These are phyloP conservation scores for Cordyceps javanica DNA, from an alignment of 2,329 filamentous ascomycete species.

Conservation along the genomic window DNA sequence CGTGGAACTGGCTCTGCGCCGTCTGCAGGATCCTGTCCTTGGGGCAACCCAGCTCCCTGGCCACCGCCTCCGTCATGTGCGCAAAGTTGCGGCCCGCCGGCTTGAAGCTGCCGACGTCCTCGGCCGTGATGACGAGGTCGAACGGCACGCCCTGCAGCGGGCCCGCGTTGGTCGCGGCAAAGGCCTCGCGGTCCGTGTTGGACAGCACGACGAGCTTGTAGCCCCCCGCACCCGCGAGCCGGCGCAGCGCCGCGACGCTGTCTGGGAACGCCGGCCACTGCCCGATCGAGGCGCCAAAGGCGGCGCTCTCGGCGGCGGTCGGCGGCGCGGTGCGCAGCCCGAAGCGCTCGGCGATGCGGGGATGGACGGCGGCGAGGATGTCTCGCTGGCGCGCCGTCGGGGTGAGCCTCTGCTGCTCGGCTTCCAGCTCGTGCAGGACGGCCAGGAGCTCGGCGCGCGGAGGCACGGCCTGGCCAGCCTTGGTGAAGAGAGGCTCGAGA, in stretches of 20 bases:
- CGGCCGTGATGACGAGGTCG: conserved; percentile 59
- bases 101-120: conserved; percentile 68
- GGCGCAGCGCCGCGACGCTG: conserved; percentile 46
- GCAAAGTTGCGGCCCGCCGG: conserved; percentile 60
- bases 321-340: conserved; percentile 25
- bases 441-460: conserved; percentile 34
- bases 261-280: conserved; percentile 55
- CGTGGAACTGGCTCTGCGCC: conserved; percentile 64
- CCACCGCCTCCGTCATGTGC: conserved; percentile 51
- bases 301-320: conserved; percentile 32
- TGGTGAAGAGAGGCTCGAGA: conserved; percentile 42
- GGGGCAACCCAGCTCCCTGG: conserved; percentile 48
- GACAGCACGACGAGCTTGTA: conserved; percentile 55
- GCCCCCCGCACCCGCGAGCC: conserved; percentile 30
- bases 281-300: conserved; percentile 48
- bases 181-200: conserved; percentile 51
- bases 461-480: conserved; percentile 23
- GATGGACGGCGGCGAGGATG: conserved; percentile 46
- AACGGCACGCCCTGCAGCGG: conserved; percentile 45
- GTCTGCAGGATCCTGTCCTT: conserved; percentile 55
- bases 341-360: conserved; percentile 39
- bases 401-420: conserved; percentile 44
- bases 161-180: conserved; percentile 36
- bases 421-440: conserved; percentile 39
- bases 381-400: conserved; percentile 55